A percentile compares a stretch with the other conserved stretches of the same genome.
Conservation (phyloP, 306 rosid species). For the Fragaria nilgerrensis region DNA sequence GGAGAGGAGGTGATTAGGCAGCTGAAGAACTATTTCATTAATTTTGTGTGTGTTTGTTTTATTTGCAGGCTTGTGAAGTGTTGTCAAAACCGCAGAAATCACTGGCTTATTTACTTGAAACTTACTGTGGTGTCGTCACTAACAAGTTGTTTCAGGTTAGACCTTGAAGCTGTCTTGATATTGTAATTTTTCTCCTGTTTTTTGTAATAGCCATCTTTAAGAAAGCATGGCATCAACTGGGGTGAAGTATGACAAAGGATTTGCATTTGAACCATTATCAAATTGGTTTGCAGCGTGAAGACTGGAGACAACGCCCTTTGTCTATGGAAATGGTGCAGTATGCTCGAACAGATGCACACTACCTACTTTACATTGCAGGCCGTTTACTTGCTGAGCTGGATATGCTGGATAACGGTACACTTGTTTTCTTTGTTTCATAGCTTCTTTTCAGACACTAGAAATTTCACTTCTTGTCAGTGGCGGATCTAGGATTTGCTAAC, state of each 20-base stretch:
- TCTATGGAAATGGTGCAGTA: slow-evolving; percentile 77
- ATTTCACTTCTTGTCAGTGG: neutral
- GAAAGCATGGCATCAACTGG: neutral
- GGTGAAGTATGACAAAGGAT: neutral
- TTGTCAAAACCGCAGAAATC: slow-evolving; percentile 88
- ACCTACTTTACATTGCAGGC: slow-evolving; percentile 74
- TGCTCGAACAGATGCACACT: slow-evolving; percentile 94
- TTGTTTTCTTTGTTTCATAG: slow-evolving; percentile 21
- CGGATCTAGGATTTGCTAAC: too few species aligned
- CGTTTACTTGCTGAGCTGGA: slow-evolving; percentile 66
- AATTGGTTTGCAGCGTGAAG: slow-evolving; percentile 74
- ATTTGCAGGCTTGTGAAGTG: slow-evolving; percentile 88
- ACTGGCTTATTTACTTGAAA: slow-evolving; percentile 86
- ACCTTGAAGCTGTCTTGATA: slow-evolving; percentile 9
- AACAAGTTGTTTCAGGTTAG: slow-evolving; percentile 91
- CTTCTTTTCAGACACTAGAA: slow-evolving; percentile 22
- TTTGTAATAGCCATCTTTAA: neutral
- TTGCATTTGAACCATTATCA: slow-evolving; percentile 9
- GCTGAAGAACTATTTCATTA: slow-evolving; percentile 15
- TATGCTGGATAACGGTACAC: slow-evolving; percentile 58
- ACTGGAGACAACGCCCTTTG: slow-evolving; percentile 96
- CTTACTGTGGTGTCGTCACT: slow-evolving; percentile 73
- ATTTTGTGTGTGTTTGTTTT: slow-evolving; percentile 19
- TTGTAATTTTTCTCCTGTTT: slow-evolving; percentile 13
- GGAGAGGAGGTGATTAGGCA: slow-evolving; percentile 7